Conservation (phyloP, 768 basidiomycete species). For the Trametes coccinea region DNA sequence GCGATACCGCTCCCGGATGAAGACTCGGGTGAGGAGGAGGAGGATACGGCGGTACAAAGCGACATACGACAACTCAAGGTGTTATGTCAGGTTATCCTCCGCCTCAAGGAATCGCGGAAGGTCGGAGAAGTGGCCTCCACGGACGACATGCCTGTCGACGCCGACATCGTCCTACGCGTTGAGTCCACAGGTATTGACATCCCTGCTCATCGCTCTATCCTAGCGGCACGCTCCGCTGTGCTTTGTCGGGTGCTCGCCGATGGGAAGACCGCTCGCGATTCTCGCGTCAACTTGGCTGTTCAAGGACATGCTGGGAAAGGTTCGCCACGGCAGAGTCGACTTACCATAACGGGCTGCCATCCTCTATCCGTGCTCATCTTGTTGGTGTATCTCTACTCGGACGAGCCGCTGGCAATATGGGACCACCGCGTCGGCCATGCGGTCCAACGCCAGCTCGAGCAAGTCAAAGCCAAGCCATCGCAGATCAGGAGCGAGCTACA, state of each 20-base stretch:
- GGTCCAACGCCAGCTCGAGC: conserved; percentile 42
- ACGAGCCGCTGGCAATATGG: conserved; percentile 81
- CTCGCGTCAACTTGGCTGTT: conserved; percentile 35
- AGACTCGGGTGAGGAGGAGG: conserved; percentile 27
- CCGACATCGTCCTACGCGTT: conserved; percentile 60
- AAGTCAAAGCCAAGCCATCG: conserved; percentile 42
- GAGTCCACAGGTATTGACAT: conserved; percentile 44
- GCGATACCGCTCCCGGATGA: background rate
- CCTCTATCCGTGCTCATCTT: conserved; percentile 73
- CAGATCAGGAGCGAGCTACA: conserved; percentile 66
- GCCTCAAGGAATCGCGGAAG: conserved; percentile 16
- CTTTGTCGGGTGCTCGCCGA: conserved; percentile 47
- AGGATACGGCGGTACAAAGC: conserved; percentile 34
- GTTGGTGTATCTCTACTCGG: conserved; percentile 85
- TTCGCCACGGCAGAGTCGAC: conserved; percentile 4
- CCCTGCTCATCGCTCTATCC: conserved; percentile 66
- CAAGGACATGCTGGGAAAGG: conserved; percentile 15
- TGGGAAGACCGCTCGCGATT: conserved; percentile 30
- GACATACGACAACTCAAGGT: conserved; percentile 37
- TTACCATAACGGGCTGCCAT: conserved; percentile 57
- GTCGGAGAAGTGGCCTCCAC: conserved; percentile 1
- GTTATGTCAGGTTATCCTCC: conserved; percentile 23
- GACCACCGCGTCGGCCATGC: conserved; percentile 62
- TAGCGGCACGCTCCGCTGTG: conserved; percentile 56
- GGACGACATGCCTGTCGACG: conserved; percentile 43